Percentiles rank a stretch among this genome's conserved stretches.
phyloP scores from a whole-genome alignment of 2,329 filamentous ascomycete genomes.

The Periconia macrospinosa region DNA sequence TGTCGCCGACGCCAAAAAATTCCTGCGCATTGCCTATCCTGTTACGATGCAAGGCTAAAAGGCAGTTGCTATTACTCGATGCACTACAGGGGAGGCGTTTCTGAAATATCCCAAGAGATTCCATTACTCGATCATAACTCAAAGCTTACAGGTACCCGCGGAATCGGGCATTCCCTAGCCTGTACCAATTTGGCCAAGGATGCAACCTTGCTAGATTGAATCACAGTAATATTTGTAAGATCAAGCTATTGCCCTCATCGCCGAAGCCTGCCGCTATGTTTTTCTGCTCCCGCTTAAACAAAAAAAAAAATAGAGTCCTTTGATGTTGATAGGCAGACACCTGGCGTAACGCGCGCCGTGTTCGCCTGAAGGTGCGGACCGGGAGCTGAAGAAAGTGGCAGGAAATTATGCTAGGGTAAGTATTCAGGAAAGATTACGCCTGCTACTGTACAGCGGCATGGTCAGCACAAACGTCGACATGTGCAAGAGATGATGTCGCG shows the following conservation, averaged over 20 bases:
- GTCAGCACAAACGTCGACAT: not conserved
- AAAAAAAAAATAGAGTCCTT: no score
- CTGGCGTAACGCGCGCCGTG: not conserved
- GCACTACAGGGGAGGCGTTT: conserved; percentile 14
- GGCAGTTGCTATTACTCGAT: conserved; percentile 6
- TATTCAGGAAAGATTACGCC: not conserved
- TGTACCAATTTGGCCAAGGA: not conserved
- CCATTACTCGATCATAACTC: conserved; percentile 42
- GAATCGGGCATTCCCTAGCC: not conserved
- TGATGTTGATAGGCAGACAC: no score
- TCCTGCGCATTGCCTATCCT: not conserved
- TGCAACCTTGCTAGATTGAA: not conserved
- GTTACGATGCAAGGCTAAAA: not conserved
- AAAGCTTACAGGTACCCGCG: not conserved
- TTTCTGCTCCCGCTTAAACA: no score
- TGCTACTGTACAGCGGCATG: not conserved
- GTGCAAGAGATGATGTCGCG: not conserved
- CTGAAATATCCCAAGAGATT: conserved; percentile 20
- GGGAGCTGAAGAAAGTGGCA: not conserved
- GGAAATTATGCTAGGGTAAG: not conserved
- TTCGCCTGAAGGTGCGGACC: not conserved
- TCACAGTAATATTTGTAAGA: not conserved
- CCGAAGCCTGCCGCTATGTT: conserved; percentile 1
- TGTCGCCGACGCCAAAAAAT: not conserved
- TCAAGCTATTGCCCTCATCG: not conserved